These are phyloP conservation scores for Mycena latifolia DNA, from an alignment of 768 basidiomycete species.

Conservation along the genomic window DNA sequence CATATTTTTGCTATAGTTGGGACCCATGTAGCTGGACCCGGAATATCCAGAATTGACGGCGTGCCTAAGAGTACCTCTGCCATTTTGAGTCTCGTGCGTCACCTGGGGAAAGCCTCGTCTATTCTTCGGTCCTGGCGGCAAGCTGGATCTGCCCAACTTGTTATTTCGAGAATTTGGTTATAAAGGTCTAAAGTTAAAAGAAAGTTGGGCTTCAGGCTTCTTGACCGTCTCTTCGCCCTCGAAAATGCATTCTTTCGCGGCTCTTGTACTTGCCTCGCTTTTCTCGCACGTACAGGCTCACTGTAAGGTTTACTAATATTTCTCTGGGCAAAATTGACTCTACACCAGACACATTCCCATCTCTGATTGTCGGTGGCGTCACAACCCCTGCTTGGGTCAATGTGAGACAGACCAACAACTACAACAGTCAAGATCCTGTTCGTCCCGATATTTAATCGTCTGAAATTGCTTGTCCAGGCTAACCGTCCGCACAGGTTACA, in stretches of 20 bases:
- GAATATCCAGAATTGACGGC: not conserved
- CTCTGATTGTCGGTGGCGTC: slow-evolving; percentile 54
- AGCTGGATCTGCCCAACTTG: too few species aligned
- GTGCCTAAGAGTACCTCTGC: too few species aligned
- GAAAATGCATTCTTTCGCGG: slow-evolving; percentile 24
- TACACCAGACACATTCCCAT: slow-evolving; percentile 57
- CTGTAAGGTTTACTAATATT: slow-evolving; percentile 28
- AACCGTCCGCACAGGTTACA: slow-evolving; percentile 47
- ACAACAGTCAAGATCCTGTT: slow-evolving; percentile 54
- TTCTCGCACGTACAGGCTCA: slow-evolving; percentile 34
- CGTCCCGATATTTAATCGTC: too few species aligned
- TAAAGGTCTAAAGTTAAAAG: slow-evolving; percentile 8
- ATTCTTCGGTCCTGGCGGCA: slow-evolving; percentile 25
- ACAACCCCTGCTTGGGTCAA: slow-evolving; percentile 55
- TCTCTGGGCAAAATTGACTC: slow-evolving; percentile 1
- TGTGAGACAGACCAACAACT: slow-evolving; percentile 62
- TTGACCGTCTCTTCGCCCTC: slow-evolving; percentile 35
- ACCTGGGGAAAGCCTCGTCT: slow-evolving; percentile 28
- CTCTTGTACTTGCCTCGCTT: slow-evolving; percentile 26
- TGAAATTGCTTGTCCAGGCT: slow-evolving; percentile 14
- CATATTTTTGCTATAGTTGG: not conserved
- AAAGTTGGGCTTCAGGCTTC: slow-evolving; percentile 39
- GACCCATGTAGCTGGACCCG: too few species aligned
- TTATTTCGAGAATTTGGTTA: not conserved
- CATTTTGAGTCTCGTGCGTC: not conserved